Evolutionary conservation across 1,284 basidiomycete species (phyloP), one percentile per base, ranked within the genome.

Genomic region (Sanghuangporus sanghuang): DNA sequence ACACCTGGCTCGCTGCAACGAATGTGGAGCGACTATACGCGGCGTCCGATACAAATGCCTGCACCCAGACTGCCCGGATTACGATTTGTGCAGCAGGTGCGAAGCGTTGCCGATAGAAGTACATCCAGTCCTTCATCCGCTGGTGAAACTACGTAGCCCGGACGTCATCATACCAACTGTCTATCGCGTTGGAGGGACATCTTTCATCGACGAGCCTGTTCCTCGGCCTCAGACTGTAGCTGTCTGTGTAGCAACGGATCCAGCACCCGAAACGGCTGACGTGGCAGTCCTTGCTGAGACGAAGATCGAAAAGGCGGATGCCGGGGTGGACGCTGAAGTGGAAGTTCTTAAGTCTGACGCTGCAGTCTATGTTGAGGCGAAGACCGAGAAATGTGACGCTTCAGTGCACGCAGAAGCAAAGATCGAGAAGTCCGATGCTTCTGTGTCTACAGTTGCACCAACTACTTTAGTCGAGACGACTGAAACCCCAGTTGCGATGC

Each of bases 41-140:
- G 90, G 90, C 1, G 71, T 81, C 40, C 83, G 92, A 23, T 93
- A 85, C 76, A 94, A 94, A 88, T 96, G 93, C 75, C 85, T 91
- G 84, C 89, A 95, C 73, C 82, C 86, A 16, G 75, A 80, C 16
- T 96, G 94, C 74, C 81, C 83, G 1, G 92, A 96, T 75, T 95
- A 87, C 68, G 93, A 96, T 70, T 80, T 96, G 16, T 96, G 93
- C 75, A 82, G 83, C 68, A 75, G 77, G 64, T 96, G 94, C 75
- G 93, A 96, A 75, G 86, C 92, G 1, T 78, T 85, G 58, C 93
- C 93, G 0, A 90, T 92, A 64, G 75, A 87, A 3, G 79, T 89
- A 9, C 93, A 96, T 72, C 91, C 92, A 0, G 69, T 74, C 6
- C 82, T 78, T 46, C 94, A 96, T 72, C 86, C 91, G 0, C 74